Evolutionary conservation across 148 eudicot genomes (phyloP).

Genomic region (Talinum fruticosum): DNA sequence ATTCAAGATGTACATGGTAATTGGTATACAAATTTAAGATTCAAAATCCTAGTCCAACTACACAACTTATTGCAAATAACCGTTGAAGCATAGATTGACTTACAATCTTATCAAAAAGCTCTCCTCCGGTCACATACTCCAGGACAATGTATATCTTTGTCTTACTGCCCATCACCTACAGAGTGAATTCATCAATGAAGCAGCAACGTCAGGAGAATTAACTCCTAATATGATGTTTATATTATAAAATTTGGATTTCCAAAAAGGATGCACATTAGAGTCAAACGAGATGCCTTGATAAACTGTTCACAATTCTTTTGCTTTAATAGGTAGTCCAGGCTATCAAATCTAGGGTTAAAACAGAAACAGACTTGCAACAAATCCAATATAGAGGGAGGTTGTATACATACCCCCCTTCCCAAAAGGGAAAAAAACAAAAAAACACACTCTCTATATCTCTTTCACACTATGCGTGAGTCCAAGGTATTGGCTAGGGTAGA

Average conservation of each 20-base stretch:
- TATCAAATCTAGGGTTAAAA: not conserved
- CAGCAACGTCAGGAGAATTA: constrained; percentile 12
- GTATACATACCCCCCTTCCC: not conserved
- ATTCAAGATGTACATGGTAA: not conserved
- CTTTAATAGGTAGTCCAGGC: not conserved
- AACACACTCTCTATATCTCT: too few relatives aligned
- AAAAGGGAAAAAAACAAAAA: too few relatives aligned
- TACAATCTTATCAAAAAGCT: constrained; percentile 97
- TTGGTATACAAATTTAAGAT: not conserved
- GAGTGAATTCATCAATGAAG: constrained; percentile 8
- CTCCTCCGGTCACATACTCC: constrained; percentile 93
- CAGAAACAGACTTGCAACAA: not conserved
- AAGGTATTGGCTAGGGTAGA: not conserved
- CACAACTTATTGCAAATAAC: not conserved
- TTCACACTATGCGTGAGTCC: not conserved
- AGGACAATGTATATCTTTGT: constrained; percentile 82
- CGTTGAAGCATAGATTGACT: constrained; percentile 25
- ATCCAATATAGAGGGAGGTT: not conserved
- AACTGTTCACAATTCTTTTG: not conserved
- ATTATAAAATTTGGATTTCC: not conserved
- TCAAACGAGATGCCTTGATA: not conserved
- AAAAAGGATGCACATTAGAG: not conserved
- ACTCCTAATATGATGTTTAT: not conserved
- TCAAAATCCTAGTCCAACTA: not conserved
- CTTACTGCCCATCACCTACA: constrained; percentile 95